Evolutionary conservation across 164 flowering plant genomes (phyloP), one percentile per base, ranked within the genome.

Genomic region (Vitis amurensis): DNA sequence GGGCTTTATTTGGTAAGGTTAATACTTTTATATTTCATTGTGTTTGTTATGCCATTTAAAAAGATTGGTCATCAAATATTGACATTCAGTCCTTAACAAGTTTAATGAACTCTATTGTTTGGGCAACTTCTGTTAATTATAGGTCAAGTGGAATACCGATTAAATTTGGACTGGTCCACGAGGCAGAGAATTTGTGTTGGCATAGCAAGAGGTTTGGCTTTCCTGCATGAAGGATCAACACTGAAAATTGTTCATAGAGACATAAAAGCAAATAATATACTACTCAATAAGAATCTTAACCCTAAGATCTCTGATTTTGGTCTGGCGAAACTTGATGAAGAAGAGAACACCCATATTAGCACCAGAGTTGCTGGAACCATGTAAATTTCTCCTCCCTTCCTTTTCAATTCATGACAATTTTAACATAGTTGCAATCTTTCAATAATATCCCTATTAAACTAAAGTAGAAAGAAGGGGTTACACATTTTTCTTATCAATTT

Each of bases 301-400:
- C 58, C 79, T 3, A 76, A 76, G 37, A 72, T 76, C 4, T 76
- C 79, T 15, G 79, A 76, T 59, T 76, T 76, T 60, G 79, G 79
- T 12, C 59, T 72, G 16, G 79, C 79, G 3, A 68, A 50, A 50
- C 79, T 76, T 68, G 29, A 72, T 59, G 79, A 76, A 53, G 79
- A 76, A 23, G 79, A 64, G 14, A 52, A 65, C 10, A 68, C 72
- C 27, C 79, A 72, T 31, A 31, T 31, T 23, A 23, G 44, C 44
- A 31, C 23, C 44, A 31, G 4, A 31, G 44, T 31, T 31, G 79
- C 79, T 44, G 79, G 79, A 65, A 76, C 79, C 1, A 64, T 68
- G 79, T 76, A 59, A 64, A 73, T 61, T 64, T 27, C 7, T 65
- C 44, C 23, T 23, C 23, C 23, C 23, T 31, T 31, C 44, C 6